Evolutionary conservation across 108 stramenopile genomes (phyloP).

Genomic region (Nitzschia inconspicua): DNA sequence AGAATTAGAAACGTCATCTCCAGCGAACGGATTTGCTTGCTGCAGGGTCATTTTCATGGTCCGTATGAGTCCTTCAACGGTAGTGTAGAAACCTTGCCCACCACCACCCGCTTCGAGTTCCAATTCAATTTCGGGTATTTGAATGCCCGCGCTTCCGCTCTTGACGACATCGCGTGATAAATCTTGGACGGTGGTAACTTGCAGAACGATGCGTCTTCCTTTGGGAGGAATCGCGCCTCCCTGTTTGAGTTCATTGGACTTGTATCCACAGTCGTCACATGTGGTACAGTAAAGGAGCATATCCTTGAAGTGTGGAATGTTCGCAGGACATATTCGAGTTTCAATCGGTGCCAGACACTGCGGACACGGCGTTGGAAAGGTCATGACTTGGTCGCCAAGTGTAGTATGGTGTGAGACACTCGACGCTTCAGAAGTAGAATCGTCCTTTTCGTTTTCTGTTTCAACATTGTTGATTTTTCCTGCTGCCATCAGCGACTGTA

Average conservation of each 20-base stretch:
- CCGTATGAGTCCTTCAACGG: constrained; percentile 83
- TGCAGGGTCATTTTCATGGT: constrained; percentile 56
- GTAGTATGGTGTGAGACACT: too few species aligned
- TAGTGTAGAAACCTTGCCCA: constrained; percentile 90
- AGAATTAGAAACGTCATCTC: constrained; percentile 54
- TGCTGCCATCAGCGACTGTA: too few species aligned
- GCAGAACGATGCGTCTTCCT: constrained; percentile 66
- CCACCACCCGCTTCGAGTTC: constrained; percentile 64
- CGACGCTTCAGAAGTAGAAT: too few species aligned
- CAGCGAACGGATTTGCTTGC: constrained; percentile 66
- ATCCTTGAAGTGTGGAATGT: constrained; percentile 96
- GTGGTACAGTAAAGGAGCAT: constrained; percentile 85
- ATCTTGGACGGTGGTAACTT: constrained; percentile 48
- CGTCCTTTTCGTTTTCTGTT: too few species aligned
- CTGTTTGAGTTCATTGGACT: constrained; percentile 82
- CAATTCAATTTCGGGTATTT: constrained; percentile 74
- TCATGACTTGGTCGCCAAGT: constrained; percentile 30
- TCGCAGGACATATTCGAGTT: constrained; percentile 73
- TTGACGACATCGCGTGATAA: constrained; percentile 80
- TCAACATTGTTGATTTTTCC: too few species aligned
- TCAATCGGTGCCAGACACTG: constrained; percentile 36
- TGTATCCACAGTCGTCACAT: constrained; percentile 88
- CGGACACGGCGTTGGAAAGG: constrained; percentile 56
- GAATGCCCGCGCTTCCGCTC: constrained; percentile 74
- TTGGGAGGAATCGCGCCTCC: constrained; percentile 82